Percentiles rank a stretch among this genome's conserved stretches.
These are phyloP conservation scores for Leccinum sublutescens DNA, from an alignment of 768 basidiomycete genomes.

Conservation along the genomic window DNA sequence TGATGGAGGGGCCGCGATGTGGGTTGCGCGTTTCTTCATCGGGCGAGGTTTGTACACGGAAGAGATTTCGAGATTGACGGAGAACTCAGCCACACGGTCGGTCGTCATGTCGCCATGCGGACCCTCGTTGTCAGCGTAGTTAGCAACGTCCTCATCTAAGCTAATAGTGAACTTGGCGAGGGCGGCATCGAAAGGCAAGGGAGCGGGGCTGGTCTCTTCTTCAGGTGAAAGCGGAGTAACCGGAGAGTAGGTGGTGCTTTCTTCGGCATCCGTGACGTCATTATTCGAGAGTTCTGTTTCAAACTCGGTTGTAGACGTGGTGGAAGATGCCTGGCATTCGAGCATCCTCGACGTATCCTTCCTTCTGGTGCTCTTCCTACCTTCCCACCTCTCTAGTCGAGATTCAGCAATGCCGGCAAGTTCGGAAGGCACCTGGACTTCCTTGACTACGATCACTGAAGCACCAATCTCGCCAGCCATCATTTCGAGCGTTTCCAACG, in stretches of 20 bases:
- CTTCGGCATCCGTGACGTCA: slow-evolving; percentile 41
- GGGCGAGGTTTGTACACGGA: slow-evolving; percentile 76
- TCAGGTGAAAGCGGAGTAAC: slow-evolving; percentile 5
- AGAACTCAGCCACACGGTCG: slow-evolving; percentile 23
- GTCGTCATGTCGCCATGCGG: slow-evolving; percentile 1
- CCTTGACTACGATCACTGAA: slow-evolving; percentile 86
- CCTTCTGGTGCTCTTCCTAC: slow-evolving; percentile 38
- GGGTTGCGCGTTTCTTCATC: slow-evolving; percentile 41
- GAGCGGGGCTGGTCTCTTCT: slow-evolving; percentile 2
- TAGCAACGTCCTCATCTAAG: slow-evolving; percentile 35
- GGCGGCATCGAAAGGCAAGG: slow-evolving; percentile 31
- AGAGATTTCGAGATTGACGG: slow-evolving; percentile 63
- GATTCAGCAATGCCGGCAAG: slow-evolving; percentile 38
- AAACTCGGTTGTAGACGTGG: slow-evolving; percentile 37
- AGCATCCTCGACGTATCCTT: slow-evolving; percentile 27
- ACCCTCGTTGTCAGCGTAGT: slow-evolving; percentile 30
- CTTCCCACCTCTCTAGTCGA: slow-evolving; percentile 35
- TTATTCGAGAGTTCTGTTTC: slow-evolving; percentile 39
- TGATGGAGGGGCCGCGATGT: slow-evolving; percentile 31
- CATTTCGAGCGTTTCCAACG: slow-evolving; percentile 82
- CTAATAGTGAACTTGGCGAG: slow-evolving; percentile 48
- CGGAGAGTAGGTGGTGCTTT: slow-evolving; percentile 14
- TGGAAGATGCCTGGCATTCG: slow-evolving; percentile 31
- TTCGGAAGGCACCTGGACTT: slow-evolving; percentile 71
- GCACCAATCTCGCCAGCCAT: slow-evolving; percentile 96